Evolutionary conservation across 805 yeast species (phyloP).

Genomic region (Sugiyamaella smithiae): DNA sequence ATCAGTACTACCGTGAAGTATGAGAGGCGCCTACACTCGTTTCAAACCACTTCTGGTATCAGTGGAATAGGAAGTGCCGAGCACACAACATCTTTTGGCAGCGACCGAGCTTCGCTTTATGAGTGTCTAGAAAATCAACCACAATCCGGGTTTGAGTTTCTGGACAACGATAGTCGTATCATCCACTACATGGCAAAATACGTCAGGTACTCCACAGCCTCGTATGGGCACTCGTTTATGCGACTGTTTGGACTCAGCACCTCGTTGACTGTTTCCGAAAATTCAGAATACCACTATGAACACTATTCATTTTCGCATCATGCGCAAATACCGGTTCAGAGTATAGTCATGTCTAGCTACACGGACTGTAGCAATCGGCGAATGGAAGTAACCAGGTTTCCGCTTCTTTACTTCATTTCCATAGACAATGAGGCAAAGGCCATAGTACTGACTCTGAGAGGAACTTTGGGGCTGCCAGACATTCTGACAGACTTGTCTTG

Average conservation of each 20-base stretch:
- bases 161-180: slow-evolving; percentile 15
- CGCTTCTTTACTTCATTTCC: slow-evolving; percentile 33
- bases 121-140: background rate
- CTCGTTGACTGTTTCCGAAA: slow-evolving; percentile 15
- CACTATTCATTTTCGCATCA: slow-evolving; percentile 35
- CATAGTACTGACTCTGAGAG: slow-evolving; percentile 34
- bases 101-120: background rate
- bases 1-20: slow-evolving; percentile 6
- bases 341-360: slow-evolving; percentile 33
- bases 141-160: background rate
- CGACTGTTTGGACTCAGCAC: slow-evolving; percentile 30
- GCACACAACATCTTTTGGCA: background rate
- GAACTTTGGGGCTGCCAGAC: slow-evolving; percentile 35
- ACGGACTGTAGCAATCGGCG: slow-evolving; percentile 24
- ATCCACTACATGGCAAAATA: slow-evolving; percentile 32
- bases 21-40: background rate
- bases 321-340: slow-evolving; percentile 29
- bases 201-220: slow-evolving; percentile 34
- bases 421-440: slow-evolving; percentile 33
- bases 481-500: slow-evolving; percentile 34
- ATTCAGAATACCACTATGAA: slow-evolving; percentile 30
- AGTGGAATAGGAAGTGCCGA: background rate
- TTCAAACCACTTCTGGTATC: slow-evolving; percentile 26
- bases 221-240: slow-evolving; percentile 36
- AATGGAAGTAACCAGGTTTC: slow-evolving; percentile 30